Conservation (phyloP, 1,139 yeast genomes). For the Pichiaceae sp. region DNA sequence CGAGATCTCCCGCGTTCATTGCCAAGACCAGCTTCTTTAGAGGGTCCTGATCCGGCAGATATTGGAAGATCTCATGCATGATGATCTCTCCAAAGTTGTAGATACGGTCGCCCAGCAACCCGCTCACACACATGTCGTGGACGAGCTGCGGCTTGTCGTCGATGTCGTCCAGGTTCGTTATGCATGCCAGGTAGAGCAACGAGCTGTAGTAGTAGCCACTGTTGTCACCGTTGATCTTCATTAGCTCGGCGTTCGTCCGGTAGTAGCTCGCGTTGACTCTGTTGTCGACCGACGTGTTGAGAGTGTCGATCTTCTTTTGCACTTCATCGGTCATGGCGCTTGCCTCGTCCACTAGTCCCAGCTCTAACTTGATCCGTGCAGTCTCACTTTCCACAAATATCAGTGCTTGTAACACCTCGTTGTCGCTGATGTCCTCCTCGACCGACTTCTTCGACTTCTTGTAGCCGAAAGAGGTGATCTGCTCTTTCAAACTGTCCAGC, state of each 20-base stretch:
- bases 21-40: slow-evolving; percentile 60
- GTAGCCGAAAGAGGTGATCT: slow-evolving; percentile 33
- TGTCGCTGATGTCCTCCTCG: slow-evolving; percentile 22
- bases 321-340: slow-evolving; percentile 60
- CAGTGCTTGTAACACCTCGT: slow-evolving; percentile 36
- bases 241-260: slow-evolving; percentile 70
- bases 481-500: slow-evolving; percentile 41
- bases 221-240: slow-evolving; percentile 69
- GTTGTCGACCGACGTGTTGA: slow-evolving; percentile 50
- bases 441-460: slow-evolving; percentile 30
- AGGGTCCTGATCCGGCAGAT: slow-evolving; percentile 51
- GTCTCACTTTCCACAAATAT: slow-evolving; percentile 69
- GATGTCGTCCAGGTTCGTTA: slow-evolving; percentile 46
- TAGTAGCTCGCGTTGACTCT: slow-evolving; percentile 79
- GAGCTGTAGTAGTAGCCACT: slow-evolving; percentile 69
- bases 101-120: slow-evolving; percentile 83
- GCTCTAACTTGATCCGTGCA: slow-evolving; percentile 58
- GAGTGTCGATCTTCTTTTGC: slow-evolving; percentile 47
- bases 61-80: slow-evolving; percentile 73
- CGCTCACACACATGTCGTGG: slow-evolving; percentile 77
- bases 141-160: slow-evolving; percentile 54
- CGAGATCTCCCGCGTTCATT: slow-evolving; percentile 73
- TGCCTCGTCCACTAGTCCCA: slow-evolving; percentile 55
- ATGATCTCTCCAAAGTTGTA: slow-evolving; percentile 94
- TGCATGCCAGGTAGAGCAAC: slow-evolving; percentile 54